Evolutionary conservation across 225 moss, liverwort and hornwort species (phyloP).

Genomic region (Neckera pumila): DNA sequence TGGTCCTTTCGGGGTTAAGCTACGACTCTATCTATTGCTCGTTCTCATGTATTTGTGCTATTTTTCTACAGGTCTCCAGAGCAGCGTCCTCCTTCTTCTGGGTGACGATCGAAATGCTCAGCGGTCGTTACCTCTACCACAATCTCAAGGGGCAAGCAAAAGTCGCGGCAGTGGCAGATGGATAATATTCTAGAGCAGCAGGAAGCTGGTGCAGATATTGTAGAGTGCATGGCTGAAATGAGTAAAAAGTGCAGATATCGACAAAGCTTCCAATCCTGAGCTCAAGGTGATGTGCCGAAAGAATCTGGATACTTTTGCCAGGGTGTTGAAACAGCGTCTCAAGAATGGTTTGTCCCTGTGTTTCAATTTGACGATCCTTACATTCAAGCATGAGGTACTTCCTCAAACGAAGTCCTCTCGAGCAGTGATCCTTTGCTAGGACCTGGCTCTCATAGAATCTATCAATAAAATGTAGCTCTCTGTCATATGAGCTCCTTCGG

Average conservation of each 20-base stretch:
- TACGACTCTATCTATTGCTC: background rate
- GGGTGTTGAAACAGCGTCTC: background rate
- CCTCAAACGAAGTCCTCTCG: background rate
- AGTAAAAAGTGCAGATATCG: background rate
- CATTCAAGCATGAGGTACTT: background rate
- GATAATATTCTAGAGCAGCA: background rate
- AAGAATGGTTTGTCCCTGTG: background rate
- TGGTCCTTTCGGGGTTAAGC: background rate
- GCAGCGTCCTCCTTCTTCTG: constrained; percentile 40
- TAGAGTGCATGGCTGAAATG: background rate
- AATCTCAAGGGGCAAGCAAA: constrained; percentile 24
- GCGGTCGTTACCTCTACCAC: constrained; percentile 57
- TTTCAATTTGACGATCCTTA: background rate
- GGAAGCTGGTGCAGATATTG: background rate
- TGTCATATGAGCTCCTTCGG: background rate
- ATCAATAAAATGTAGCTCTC: background rate
- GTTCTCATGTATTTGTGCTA: background rate
- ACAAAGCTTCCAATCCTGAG: background rate
- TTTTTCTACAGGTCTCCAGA: constrained; percentile 14
- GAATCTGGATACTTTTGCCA: background rate
- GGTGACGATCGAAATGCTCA: constrained; percentile 60
- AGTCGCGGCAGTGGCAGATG: background rate
- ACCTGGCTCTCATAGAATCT: background rate
- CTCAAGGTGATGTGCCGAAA: background rate
- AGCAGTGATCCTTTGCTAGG: background rate